A percentile compares a stretch with the other conserved stretches of the same genome.
phyloP scores from a whole-genome alignment of 1,139 yeast species.

The Diutina pseudorugosa region DNA sequence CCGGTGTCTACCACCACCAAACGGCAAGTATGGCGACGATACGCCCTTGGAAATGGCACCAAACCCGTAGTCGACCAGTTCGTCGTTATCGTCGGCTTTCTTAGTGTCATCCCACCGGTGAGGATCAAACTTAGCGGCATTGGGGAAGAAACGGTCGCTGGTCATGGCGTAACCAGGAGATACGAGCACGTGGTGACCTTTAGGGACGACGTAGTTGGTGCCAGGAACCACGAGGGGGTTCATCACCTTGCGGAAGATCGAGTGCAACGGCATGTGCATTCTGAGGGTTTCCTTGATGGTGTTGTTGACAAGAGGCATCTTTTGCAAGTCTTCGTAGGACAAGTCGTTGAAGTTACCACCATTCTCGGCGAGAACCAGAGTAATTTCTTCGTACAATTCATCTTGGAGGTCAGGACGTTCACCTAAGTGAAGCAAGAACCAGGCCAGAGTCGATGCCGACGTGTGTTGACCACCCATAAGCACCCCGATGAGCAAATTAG shows the following conservation, averaged over 20 bases:
- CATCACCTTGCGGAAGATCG: slow-evolving; percentile 85
- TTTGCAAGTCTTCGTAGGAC: slow-evolving; percentile 71
- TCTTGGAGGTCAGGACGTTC: slow-evolving; percentile 78
- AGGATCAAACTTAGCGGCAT: slow-evolving; percentile 61
- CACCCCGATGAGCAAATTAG: slow-evolving; percentile 86
- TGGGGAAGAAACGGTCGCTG: slow-evolving; percentile 66
- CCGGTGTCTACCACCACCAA: slow-evolving; percentile 99
- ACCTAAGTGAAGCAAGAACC: slow-evolving; percentile 87
- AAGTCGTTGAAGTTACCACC: slow-evolving; percentile 35
- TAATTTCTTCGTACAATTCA: slow-evolving; percentile 64
- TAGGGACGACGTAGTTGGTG: slow-evolving; percentile 72
- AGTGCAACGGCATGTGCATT: slow-evolving; percentile 92
- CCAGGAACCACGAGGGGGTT: slow-evolving; percentile 71
- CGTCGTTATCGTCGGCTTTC: slow-evolving; percentile 21
- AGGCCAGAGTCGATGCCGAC: slow-evolving; percentile 89
- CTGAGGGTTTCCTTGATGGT: slow-evolving; percentile 87
- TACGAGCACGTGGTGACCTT: slow-evolving; percentile 80
- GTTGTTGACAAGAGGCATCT: slow-evolving; percentile 71
- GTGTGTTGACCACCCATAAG: slow-evolving; percentile 99
- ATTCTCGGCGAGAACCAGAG: slow-evolving; percentile 37
- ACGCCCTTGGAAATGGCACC: slow-evolving; percentile 96
- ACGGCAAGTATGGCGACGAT: slow-evolving; percentile 88
- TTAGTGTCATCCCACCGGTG: slow-evolving; percentile 67
- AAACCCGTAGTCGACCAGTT: slow-evolving; percentile 82
- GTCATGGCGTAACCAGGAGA: slow-evolving; percentile 89